Base-by-base conservation (phyloP, 1,139 yeast genomes). In the Debaryomyces coudertii region DNA sequence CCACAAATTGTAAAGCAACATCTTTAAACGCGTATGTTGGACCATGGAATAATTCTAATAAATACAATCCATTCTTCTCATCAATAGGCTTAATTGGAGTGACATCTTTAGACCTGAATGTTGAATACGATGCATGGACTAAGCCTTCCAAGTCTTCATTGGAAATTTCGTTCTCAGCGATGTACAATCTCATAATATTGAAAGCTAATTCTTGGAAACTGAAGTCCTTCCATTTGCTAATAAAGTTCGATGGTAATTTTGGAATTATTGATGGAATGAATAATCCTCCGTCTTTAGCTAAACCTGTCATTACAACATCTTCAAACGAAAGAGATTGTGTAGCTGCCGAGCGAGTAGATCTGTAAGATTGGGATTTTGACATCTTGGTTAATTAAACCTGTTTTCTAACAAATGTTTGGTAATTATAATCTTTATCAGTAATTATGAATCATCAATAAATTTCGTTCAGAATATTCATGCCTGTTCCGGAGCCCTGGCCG, bases 21-120 rank as follows among this genome's bases (percentile, higher is more conserved):
- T 93, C 99, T 69, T 93, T 93, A 76, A 93, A 93, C 8, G 99
- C 99, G 63, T 93, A 93, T 4, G 99, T 93, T 53, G 99, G 99
- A 35, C 99, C 99, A 62, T 93, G 99, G 83, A 93, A 93, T 50
- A 93, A 76, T 69, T 93, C 99, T 61, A 93, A 77, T 50, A 93
- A 73, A 64, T 89, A 86, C 50, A 93, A 73, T 49, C 82, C 77
- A 46, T 80, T 76, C 45, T 74, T 73, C 46, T 77, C 68, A 50
- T 78, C 77, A 42, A 90, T 77, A 42, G 79, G 71, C 35, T 77
- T 79, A 45, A 90, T 67, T 20, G 99, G 99, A 9, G 99, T 92
- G 45, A 92, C 90, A 25, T 89, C 89, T 12, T 75, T 65, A n/a
- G 87, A 68, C 66, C 98, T 83, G 77, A 93, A 93, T 22, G 97